These are phyloP conservation scores for Endocarpon pusillum DNA, from an alignment of 495 filamentous ascomycete genomes.

Conservation along the genomic window DNA sequence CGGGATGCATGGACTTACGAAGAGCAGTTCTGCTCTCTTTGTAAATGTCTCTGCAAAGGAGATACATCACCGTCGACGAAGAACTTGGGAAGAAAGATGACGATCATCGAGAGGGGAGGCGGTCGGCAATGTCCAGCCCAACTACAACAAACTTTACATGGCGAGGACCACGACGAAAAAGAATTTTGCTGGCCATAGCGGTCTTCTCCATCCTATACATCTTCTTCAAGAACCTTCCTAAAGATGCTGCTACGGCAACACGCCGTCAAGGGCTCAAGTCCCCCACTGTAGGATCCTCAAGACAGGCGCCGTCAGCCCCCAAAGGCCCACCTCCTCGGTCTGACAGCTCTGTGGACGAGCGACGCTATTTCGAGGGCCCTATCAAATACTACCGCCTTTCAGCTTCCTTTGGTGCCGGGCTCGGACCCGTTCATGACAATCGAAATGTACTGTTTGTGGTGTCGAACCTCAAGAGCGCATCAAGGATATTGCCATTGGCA, in stretches of 20 bases:
- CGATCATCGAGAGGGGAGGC: slow-evolving; percentile 42
- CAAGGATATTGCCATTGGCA: slow-evolving; percentile 34
- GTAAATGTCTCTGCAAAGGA: slow-evolving; percentile 29
- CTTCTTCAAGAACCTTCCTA: slow-evolving; percentile 39
- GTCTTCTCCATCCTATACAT: slow-evolving; percentile 27
- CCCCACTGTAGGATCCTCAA: slow-evolving; percentile 11
- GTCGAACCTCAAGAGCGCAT: slow-evolving; percentile 30
- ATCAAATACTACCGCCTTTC: slow-evolving; percentile 38
- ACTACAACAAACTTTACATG: too few species aligned
- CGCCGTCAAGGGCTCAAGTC: slow-evolving; percentile 16
- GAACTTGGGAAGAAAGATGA: slow-evolving; percentile 57
- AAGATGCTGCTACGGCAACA: slow-evolving; percentile 19
- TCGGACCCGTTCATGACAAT: slow-evolving; percentile 15
- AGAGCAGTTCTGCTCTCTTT: too few species aligned
- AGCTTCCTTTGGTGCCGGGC: slow-evolving; percentile 26
- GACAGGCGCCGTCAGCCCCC: slow-evolving; percentile 4
- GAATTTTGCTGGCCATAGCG: slow-evolving; percentile 25
- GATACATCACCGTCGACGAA: slow-evolving; percentile 37
- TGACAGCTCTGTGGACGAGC: too few species aligned
- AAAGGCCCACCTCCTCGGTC: slow-evolving; percentile 5
- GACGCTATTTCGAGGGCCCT: slow-evolving; percentile 36
- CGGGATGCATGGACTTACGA: too few species aligned
- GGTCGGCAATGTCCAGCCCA: too few species aligned
- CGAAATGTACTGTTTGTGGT: slow-evolving; percentile 33
- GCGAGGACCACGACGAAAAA: slow-evolving; percentile 29